Base-by-base conservation (phyloP, 768 basidiomycete genomes). In the Pleurotus salmoneostramineus region DNA sequence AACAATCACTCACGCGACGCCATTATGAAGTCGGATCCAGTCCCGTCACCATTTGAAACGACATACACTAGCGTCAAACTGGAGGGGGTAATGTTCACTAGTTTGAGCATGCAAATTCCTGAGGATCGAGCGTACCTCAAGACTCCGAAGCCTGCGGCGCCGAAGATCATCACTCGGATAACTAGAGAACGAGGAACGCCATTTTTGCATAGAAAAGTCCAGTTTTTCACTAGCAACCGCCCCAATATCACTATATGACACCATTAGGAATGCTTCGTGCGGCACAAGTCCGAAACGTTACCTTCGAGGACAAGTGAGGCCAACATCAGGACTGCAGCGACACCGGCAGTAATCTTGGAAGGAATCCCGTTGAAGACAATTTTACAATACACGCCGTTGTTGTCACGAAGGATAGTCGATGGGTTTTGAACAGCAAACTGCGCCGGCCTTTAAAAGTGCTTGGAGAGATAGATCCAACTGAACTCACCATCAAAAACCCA, bases 331-430 rank as follows among this genome's bases (percentile, higher is more conserved):
- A 37, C 31, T 35, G 32, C 50, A 11, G 50, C 32, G 6, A 51
- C 34, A n/a, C 50, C 50, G n/a, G 50, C 50, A 17, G 50, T 51
- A 14, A 51, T 51, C 35, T 51, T 51, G 11, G 50, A 51, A n/a
- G 50, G 50, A 12, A 51, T 36, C n/a, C 50, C 50, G 15, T 51
- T 34, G 35, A 51, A 51, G 27, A 36, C 50, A 6, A 51, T 35
- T 17, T 51, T 51, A 35, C 50, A 51, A 27, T 51, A 51, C n/a
- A 51, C 50, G 11, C 50, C 50, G 10, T 10, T 51, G 34, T 33
- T 51, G 34, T 51, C 50, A 11, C 50, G 50, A n/a, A 32, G 11
- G 12, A 51, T 35, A n/a, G 50, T 51, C 6, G 27, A 36, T 14
- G 50, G 50, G 36, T 51, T 31, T 36, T 51, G 50, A 6, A 51